Conservation (phyloP, 2,329 filamentous ascomycete species). For the Verticillium nubilum region DNA sequence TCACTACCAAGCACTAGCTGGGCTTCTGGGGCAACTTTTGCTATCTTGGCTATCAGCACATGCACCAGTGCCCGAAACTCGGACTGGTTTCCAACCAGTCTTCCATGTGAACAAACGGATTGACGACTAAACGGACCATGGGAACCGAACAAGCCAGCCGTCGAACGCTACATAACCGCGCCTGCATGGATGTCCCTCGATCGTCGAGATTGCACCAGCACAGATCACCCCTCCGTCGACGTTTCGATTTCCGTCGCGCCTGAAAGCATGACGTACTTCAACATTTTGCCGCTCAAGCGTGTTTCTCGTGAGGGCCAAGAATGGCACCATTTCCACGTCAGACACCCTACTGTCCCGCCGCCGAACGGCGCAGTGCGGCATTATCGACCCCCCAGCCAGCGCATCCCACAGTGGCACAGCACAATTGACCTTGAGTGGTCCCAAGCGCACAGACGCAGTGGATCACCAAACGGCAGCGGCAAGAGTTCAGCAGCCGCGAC, state of each 20-base stretch:
- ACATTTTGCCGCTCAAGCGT: background rate
- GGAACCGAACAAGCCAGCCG: background rate
- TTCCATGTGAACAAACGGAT: too few relatives aligned
- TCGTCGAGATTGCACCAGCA: background rate
- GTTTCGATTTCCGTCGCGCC: background rate
- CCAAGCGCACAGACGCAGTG: background rate
- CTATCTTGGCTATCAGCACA: background rate
- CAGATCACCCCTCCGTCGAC: background rate
- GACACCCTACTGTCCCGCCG: background rate
- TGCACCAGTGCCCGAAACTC: background rate
- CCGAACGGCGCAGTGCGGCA: background rate
- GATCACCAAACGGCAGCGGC: background rate
- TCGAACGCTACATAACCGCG: background rate
- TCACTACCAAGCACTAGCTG: background rate
- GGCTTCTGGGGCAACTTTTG: background rate
- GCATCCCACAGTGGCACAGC: background rate
- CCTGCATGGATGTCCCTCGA: background rate
- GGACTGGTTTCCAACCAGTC: background rate
- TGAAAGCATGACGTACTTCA: background rate
- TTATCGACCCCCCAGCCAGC: background rate
- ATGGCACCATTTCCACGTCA: background rate
- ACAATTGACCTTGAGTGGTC: background rate
- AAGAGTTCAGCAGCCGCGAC: background rate
- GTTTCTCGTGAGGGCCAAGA: background rate
- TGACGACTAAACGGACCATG: too few relatives aligned